A percentile compares a stretch with the other conserved stretches of the same genome.
Evolutionary conservation across 2,329 filamentous ascomycete species (phyloP).

Genomic region (Colletotrichum sp.): DNA sequence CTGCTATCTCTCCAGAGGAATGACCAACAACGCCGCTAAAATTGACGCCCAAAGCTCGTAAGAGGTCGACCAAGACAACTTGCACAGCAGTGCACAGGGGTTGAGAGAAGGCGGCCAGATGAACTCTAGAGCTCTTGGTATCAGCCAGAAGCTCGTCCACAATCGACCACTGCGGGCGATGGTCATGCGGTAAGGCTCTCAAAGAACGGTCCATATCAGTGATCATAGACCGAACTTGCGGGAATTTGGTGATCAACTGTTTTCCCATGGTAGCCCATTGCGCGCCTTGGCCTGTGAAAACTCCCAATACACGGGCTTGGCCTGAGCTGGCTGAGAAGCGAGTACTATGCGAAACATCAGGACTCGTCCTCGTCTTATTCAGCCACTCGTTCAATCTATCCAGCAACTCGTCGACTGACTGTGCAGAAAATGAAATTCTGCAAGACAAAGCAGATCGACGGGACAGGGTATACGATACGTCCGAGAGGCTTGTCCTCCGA

Average conservation of each 20-base stretch:
- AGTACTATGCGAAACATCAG: background rate
- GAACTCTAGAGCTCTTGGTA: constrained; percentile 11
- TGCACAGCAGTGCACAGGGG: constrained; percentile 36
- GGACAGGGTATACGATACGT: background rate
- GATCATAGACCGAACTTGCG: constrained; percentile 12
- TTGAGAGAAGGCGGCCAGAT: constrained; percentile 32
- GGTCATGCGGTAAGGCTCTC: constrained; percentile 22
- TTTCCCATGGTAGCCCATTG: constrained; percentile 33
- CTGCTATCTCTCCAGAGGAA: constrained; percentile 55
- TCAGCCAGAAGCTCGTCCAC: constrained; percentile 26
- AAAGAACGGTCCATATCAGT: constrained; percentile 26
- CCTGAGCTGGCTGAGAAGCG: background rate
- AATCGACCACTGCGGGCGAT: constrained; percentile 29
- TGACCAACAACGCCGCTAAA: constrained; percentile 49
- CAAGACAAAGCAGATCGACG: background rate
- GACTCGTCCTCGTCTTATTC: background rate
- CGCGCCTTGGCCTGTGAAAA: constrained; percentile 38
- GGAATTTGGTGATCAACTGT: constrained; percentile 17
- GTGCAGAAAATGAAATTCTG: background rate
- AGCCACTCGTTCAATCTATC: background rate
- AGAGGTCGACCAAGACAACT: constrained; percentile 29
- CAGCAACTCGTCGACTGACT: background rate
- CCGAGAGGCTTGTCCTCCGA: background rate
- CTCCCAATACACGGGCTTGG: constrained; percentile 16
- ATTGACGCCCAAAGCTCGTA: constrained; percentile 33